phyloP scores from a whole-genome alignment of 73 alveolate genomes.

The Effrenium voratum region DNA sequence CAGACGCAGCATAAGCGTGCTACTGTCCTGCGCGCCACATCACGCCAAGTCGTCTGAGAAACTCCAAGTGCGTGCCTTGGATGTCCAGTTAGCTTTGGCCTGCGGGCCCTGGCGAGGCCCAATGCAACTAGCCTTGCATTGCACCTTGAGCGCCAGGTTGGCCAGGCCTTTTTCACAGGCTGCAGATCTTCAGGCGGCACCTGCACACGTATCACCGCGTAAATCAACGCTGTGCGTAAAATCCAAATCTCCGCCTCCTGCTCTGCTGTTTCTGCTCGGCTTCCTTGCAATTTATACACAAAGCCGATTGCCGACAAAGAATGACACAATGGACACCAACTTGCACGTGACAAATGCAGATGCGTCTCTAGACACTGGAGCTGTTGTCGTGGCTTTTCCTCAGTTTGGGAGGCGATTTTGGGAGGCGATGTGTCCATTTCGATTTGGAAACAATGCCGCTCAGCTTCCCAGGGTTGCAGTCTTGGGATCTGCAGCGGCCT shows the following conservation, averaged over 20 bases:
- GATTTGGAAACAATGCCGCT: neutral
- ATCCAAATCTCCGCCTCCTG: constrained; percentile 16
- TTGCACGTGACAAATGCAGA: neutral
- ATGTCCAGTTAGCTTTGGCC: constrained; percentile 83
- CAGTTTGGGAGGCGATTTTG: neutral
- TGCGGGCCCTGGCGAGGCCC: constrained; percentile 54
- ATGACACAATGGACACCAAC: neutral
- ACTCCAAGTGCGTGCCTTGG: neutral
- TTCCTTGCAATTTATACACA: constrained; percentile 22
- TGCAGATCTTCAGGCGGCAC: constrained; percentile 31
- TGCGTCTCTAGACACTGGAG: neutral
- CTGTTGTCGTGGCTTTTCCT: constrained; percentile 33
- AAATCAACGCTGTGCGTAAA: too few relatives aligned
- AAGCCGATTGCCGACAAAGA: too few relatives aligned
- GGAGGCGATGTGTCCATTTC: too few relatives aligned
- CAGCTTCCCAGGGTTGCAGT: constrained; percentile 53
- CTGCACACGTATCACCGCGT: neutral
- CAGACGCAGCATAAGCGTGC: constrained; percentile 81
- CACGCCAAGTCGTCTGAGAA: neutral
- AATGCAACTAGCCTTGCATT: neutral
- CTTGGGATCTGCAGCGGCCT: constrained; percentile 87
- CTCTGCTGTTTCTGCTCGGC: neutral
- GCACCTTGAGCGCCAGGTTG: neutral
- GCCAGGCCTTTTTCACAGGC: constrained; percentile 1
- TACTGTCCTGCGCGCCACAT: constrained; percentile 22